These are phyloP conservation scores for Rhododendron ovatum DNA, from an alignment of 148 eudicot species.

Conservation along the genomic window DNA sequence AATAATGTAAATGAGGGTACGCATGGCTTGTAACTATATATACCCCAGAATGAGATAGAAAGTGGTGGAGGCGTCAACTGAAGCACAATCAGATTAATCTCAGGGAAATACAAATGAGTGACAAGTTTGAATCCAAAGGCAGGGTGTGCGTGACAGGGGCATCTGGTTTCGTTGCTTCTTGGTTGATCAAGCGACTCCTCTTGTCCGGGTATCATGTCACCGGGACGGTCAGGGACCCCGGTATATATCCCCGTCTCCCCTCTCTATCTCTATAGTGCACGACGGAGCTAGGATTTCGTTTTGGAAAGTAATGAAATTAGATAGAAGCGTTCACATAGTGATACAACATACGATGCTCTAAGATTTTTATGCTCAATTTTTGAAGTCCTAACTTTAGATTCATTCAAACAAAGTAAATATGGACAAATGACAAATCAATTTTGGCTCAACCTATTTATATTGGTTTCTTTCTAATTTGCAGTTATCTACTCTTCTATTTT, in stretches of 20 bases:
- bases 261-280: neutral
- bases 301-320: too few relatives aligned
- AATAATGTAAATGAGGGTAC: neutral
- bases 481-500: too few relatives aligned
- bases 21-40: neutral
- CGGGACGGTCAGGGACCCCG: conserved; percentile 89
- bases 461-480: too few relatives aligned
- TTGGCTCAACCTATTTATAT: neutral
- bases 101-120: neutral
- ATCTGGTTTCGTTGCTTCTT: conserved; percentile 85
- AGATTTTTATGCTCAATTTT: neutral
- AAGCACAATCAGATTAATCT: neutral
- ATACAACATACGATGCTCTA: neutral
- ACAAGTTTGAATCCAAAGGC: conserved; percentile 26
- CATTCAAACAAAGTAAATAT: too few relatives aligned
- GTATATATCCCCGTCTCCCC: conserved; percentile 20
- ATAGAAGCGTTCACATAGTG: too few relatives aligned
- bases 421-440: neutral
- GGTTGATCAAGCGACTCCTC: conserved; percentile 79
- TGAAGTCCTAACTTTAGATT: neutral
- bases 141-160: conserved; percentile 95
- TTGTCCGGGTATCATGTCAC: conserved; percentile 61
- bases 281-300: neutral
- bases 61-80: neutral
- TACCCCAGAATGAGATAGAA: neutral